Conservation (phyloP, 2,329 filamentous ascomycete genomes). For the Ophiostoma populinum region DNA sequence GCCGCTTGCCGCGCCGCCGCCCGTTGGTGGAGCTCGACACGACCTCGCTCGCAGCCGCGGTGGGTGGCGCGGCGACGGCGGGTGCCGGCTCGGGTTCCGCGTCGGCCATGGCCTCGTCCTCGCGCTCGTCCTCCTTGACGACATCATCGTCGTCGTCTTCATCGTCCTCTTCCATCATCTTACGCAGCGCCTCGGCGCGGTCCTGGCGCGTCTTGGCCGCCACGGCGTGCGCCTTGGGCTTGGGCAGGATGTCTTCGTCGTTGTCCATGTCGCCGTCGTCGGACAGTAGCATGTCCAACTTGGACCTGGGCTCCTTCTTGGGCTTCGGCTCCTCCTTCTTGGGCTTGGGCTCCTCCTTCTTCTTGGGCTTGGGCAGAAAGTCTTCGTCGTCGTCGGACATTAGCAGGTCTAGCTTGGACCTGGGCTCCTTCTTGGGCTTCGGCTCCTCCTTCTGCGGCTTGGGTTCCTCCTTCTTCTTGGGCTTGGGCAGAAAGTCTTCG, state of each 20-base stretch:
- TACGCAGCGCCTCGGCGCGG: conserved; percentile 45
- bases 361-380: conserved; percentile 36
- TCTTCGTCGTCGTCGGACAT: conserved; percentile 25
- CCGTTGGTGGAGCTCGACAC: conserved; percentile 34
- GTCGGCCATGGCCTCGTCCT: conserved; percentile 20
- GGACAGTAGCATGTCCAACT: conserved; percentile 33
- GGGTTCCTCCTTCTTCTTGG: conserved; percentile 16
- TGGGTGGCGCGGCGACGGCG: conserved; percentile 22
- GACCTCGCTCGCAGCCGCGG: conserved; percentile 25
- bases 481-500: conserved; percentile 30
- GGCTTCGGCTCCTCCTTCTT: conserved; percentile 22
- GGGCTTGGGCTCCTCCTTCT: conserved; percentile 10
- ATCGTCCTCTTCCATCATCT: conserved; percentile 65
- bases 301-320: conserved; percentile 20
- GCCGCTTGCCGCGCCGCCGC: conserved; percentile 57
- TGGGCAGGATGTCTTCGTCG: conserved; percentile 34
- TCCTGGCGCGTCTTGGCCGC: conserved; percentile 33
- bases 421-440: no score
- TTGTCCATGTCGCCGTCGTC: conserved; percentile 24
- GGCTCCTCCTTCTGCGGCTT: no score
- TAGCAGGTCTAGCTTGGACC: neutral
- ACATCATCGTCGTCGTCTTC: conserved; percentile 37
- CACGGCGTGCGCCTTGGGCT: conserved; percentile 15
- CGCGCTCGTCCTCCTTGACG: conserved; percentile 20
- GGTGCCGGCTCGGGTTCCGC: conserved; percentile 16